Percentiles rank a stretch among this genome's conserved stretches.
Evolutionary conservation across 2,329 filamentous ascomycete genomes (phyloP).

Genomic region (Davidsoniella eucalypti): DNA sequence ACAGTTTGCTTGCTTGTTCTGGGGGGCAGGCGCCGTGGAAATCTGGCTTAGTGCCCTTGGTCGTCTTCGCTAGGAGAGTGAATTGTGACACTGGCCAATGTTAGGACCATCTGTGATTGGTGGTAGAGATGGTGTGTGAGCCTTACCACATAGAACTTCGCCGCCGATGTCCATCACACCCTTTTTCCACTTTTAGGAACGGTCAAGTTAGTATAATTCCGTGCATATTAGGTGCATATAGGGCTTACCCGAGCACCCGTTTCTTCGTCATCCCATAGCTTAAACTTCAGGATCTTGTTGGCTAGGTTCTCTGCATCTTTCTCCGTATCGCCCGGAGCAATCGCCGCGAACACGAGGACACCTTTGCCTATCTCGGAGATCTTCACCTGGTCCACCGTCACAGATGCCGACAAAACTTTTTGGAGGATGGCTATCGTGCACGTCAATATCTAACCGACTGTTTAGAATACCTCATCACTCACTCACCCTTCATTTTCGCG

Average conservation of each 20-base stretch:
- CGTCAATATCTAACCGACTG: not conserved
- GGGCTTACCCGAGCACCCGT: conserved; percentile 41
- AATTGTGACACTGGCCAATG: conserved; percentile 70
- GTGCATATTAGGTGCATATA: not conserved
- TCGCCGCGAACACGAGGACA: conserved; percentile 76
- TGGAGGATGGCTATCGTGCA: conserved; percentile 66
- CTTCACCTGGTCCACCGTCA: conserved; percentile 80
- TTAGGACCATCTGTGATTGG: not conserved
- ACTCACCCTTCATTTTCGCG: conserved; percentile 12
- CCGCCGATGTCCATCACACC: conserved; percentile 77
- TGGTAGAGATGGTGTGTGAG: not conserved
- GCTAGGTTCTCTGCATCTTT: conserved; percentile 78
- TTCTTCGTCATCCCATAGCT: conserved; percentile 72
- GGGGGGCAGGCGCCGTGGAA: conserved; percentile 78
- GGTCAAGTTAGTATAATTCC: not conserved
- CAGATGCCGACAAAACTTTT: conserved; percentile 84
- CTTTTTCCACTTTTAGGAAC: conserved; percentile 60
- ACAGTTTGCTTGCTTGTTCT: conserved; percentile 63
- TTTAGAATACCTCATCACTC: not conserved
- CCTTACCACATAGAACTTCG: conserved; percentile 79
- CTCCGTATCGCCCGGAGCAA: conserved; percentile 76
- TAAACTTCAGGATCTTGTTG: conserved; percentile 73
- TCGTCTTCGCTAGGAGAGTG: conserved; percentile 80
- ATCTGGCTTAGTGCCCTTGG: conserved; percentile 88
- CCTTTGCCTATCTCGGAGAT: conserved; percentile 86